phyloP scores from a whole-genome alignment of 495 filamentous ascomycete genomes.

The Terfezia boudieri region DNA sequence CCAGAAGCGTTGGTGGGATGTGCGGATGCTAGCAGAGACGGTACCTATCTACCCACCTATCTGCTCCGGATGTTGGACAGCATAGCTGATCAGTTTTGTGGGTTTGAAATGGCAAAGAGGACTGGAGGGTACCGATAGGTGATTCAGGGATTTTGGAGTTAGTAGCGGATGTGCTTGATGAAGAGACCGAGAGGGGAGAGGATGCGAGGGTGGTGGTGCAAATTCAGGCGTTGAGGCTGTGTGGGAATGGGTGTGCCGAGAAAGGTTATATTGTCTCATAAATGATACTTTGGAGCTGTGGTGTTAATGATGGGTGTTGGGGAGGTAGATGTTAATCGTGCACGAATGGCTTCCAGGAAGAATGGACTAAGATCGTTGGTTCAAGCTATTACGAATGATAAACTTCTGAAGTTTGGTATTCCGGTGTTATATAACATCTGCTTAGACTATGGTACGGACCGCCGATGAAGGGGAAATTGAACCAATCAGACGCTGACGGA shows the following conservation, averaged over 20 bases:
- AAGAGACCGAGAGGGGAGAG: conserved; percentile 18
- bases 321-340: conserved; percentile 45
- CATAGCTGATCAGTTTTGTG: conserved; percentile 5
- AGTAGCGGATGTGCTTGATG: conserved; percentile 34
- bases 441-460: conserved; percentile 43
- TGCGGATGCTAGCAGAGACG: conserved; percentile 43
- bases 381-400: conserved; percentile 26
- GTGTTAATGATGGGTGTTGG: too few species aligned
- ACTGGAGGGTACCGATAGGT: conserved; percentile 41
- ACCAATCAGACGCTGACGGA: neutral
- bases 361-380: conserved; percentile 36
- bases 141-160: conserved; percentile 45
- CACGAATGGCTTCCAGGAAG: conserved; percentile 34
- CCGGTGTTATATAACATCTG: conserved; percentile 54
- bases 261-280: conserved; percentile 20
- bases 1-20: conserved; percentile 17
- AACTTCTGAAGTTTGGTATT: conserved; percentile 34
- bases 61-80: neutral
- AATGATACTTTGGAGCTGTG: neutral
- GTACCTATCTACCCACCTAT: conserved; percentile 26
- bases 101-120: conserved; percentile 21
- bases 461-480: too few species aligned
- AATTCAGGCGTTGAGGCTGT: conserved; percentile 33
- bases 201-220: conserved; percentile 16
- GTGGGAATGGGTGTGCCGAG: conserved; percentile 69